These are phyloP conservation scores for Colletotrichum aenigma DNA, from an alignment of 2,329 filamentous ascomycete species.

Conservation along the genomic window DNA sequence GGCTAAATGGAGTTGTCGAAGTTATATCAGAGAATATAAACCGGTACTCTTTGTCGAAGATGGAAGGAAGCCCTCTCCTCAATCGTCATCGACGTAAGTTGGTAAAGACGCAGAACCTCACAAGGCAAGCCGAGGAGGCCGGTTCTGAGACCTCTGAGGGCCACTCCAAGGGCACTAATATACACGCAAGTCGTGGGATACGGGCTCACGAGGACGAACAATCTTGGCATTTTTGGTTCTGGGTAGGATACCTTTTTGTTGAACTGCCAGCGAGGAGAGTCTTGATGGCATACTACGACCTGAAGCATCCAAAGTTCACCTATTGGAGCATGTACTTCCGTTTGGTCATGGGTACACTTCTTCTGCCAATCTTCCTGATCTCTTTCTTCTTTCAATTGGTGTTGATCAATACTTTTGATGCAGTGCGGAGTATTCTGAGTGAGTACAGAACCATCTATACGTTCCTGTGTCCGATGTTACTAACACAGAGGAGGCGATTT, in stretches of 20 bases:
- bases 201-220: neutral
- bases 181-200: neutral
- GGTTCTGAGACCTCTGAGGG: neutral
- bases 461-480: neutral
- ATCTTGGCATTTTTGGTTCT: neutral
- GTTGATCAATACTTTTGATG: neutral
- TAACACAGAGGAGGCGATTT: neutral
- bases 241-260: neutral
- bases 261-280: neutral
- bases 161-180: accelerated
- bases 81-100: neutral
- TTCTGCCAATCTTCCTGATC: neutral
- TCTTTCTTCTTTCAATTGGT: neutral
- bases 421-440: neutral
- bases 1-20: neutral
- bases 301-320: neutral
- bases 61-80: neutral
- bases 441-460: accelerated
- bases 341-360: neutral
- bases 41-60: neutral
- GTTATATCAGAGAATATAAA: accelerated
- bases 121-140: neutral
- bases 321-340: neutral
- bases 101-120: neutral
- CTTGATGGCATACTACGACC: neutral